Percentiles rank a stretch among this genome's conserved stretches.
These are phyloP conservation scores for Benincasa hispida DNA, from an alignment of 306 rosid species.

Conservation along the genomic window DNA sequence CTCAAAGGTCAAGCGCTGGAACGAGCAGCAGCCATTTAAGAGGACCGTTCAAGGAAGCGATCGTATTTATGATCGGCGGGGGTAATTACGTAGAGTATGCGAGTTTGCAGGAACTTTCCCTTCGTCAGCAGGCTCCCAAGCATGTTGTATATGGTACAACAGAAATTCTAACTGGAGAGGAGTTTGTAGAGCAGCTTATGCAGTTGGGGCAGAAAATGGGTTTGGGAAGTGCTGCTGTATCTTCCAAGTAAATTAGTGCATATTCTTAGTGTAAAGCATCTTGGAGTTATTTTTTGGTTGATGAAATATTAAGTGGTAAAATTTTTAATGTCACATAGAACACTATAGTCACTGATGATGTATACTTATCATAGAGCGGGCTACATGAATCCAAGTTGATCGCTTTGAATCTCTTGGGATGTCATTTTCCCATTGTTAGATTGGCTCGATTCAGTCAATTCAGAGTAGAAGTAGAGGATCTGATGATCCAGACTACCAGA, in stretches of 20 bases:
- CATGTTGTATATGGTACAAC: constrained; percentile 87
- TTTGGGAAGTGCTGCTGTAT: constrained; percentile 39
- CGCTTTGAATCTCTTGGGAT: neutral
- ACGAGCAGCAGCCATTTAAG: constrained; percentile 54
- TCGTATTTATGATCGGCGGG: constrained; percentile 93
- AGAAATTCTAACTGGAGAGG: constrained; percentile 81
- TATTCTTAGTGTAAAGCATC: constrained; percentile 6
- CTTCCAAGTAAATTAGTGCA: constrained; percentile 38
- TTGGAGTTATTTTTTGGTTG: neutral
- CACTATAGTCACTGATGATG: neutral
- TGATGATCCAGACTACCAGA: neutral
- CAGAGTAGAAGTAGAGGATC: neutral
- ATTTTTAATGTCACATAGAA: neutral
- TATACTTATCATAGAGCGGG: neutral
- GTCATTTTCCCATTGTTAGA: neutral
- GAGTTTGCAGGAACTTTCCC: constrained; percentile 76
- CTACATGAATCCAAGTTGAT: neutral
- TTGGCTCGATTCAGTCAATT: neutral
- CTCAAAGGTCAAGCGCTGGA: constrained; percentile 73
- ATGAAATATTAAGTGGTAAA: neutral
- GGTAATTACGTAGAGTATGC: constrained; percentile 90
- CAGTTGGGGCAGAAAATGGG: constrained; percentile 91
- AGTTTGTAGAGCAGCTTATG: constrained; percentile 84
- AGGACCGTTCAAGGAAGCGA: constrained; percentile 94
- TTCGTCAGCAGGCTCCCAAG: constrained; percentile 68